Percentiles rank a stretch among this genome's conserved stretches.
phyloP scores from a whole-genome alignment of 345 rosid species.

The Rhodamnia argentea region DNA sequence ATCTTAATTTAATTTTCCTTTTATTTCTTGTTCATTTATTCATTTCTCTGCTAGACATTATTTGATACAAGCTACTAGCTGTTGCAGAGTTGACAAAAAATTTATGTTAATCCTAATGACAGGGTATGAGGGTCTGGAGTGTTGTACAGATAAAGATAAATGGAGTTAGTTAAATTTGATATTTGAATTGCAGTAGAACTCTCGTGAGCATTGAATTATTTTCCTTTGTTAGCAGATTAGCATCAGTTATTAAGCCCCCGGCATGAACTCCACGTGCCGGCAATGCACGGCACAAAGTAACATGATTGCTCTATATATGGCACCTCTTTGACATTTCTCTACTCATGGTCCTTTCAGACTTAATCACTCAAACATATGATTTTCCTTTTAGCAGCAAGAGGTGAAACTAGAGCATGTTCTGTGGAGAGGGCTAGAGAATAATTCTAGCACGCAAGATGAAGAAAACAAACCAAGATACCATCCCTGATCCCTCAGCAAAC shows the following conservation, averaged over 20 bases:
- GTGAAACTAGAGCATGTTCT: background rate
- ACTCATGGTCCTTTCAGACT: background rate
- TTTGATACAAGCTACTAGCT: background rate
- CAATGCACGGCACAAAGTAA: background rate
- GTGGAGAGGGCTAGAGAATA: background rate
- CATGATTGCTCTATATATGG: background rate
- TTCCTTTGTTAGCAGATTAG: background rate
- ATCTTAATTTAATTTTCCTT: background rate
- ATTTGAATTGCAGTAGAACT: background rate
- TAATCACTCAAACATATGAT: background rate
- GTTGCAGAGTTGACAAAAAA: background rate
- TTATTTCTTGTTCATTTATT: background rate
- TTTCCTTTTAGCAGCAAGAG: background rate
- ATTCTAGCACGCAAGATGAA: constrained; percentile 18
- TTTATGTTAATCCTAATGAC: background rate
- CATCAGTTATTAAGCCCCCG: background rate
- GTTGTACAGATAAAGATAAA: background rate
- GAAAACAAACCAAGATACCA: constrained; percentile 29
- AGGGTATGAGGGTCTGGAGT: background rate
- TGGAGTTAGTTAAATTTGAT: background rate
- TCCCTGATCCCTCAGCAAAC: constrained; percentile 24
- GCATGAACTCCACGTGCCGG: background rate
- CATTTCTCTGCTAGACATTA: background rate
- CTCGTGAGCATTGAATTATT: background rate
- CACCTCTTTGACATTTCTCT: background rate